Percentiles rank a stretch among this genome's conserved stretches.
These are phyloP conservation scores for Cytospora piceae DNA, from an alignment of 2,329 filamentous ascomycete genomes.

Conservation along the genomic window DNA sequence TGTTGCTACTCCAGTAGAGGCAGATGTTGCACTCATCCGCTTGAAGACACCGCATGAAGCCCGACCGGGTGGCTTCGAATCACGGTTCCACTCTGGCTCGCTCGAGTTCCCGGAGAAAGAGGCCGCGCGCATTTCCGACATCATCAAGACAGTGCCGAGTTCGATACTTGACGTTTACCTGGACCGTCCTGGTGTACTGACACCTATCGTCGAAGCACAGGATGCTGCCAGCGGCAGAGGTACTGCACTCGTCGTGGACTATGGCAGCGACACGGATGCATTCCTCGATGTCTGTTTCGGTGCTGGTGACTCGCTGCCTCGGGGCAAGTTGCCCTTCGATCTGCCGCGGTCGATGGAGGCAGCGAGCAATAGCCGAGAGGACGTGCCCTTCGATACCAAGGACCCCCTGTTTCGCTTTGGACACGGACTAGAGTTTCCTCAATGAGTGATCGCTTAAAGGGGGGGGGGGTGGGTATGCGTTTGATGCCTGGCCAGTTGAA, in stretches of 20 bases:
- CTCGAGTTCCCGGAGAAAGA: conserved; percentile 46
- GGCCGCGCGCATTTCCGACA: conserved; percentile 40
- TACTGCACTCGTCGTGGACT: conserved; percentile 45
- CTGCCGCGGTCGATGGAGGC: conserved; percentile 47
- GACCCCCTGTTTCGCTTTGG: conserved; percentile 36
- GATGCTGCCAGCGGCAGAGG: conserved; percentile 28
- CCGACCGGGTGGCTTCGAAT: conserved; percentile 47
- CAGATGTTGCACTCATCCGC: conserved; percentile 47
- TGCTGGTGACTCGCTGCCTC: conserved; percentile 36
- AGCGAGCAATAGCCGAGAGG: conserved; percentile 39
- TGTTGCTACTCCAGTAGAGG: conserved; percentile 42
- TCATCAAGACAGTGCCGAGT: conserved; percentile 44
- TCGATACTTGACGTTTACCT: conserved; percentile 49
- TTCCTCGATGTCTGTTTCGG: conserved; percentile 50
- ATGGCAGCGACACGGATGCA: conserved; percentile 44
- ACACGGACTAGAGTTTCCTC: conserved; percentile 32
- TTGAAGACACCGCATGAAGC: conserved; percentile 46
- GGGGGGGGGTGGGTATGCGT: neutral
- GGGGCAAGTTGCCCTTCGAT: conserved; percentile 51
- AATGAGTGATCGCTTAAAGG: neutral
- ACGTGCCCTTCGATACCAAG: conserved; percentile 36
- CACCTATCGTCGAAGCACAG: conserved; percentile 43
- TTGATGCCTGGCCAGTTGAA: neutral
- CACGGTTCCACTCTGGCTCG: conserved; percentile 44
- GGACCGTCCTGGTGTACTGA: conserved; percentile 48